Conservation (phyloP, 1,284 basidiomycete genomes). For the Caloboletus firmus region DNA sequence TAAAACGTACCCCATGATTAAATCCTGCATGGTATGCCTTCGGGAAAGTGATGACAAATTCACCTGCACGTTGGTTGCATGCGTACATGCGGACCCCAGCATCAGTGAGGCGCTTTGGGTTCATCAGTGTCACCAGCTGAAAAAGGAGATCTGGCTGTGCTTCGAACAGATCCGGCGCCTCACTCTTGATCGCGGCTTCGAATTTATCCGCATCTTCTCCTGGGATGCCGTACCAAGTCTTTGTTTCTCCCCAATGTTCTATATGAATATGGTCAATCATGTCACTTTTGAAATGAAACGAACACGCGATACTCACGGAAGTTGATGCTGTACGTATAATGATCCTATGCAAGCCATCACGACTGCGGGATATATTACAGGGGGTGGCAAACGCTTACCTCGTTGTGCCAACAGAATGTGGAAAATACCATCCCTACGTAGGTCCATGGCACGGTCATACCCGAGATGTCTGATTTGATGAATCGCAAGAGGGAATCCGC, state of each 20-base stretch:
- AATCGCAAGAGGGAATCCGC: constrained; percentile 85
- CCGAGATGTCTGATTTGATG: constrained; percentile 98
- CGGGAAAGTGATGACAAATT: constrained; percentile 97
- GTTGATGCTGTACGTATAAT: constrained; percentile 96
- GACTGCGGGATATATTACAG: constrained; percentile 19
- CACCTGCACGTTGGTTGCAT: constrained; percentile 95
- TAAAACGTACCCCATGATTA: constrained; percentile 85
- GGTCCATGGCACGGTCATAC: constrained; percentile 99
- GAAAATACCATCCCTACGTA: constrained; percentile 99
- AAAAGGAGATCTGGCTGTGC: constrained; percentile 96
- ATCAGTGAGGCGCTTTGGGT: constrained; percentile 81
- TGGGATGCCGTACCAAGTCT: constrained; percentile 99
- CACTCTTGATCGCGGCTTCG: constrained; percentile 91
- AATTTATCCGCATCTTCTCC: constrained; percentile 94
- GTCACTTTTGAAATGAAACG: constrained; percentile 15
- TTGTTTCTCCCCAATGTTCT: constrained; percentile 99
- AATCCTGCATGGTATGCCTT: constrained; percentile 99
- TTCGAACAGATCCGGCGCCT: constrained; percentile 98
- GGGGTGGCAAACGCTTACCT: constrained; percentile 51
- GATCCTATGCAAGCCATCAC: constrained; percentile 60
- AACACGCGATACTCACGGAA: constrained; percentile 65
- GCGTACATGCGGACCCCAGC: constrained; percentile 94
- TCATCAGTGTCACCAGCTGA: constrained; percentile 98
- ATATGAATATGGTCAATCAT: constrained; percentile 26
- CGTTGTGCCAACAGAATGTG: constrained; percentile 99